Evolutionary conservation across 768 basidiomycete species (phyloP), one percentile per base, ranked within the genome.

Genomic region (Albatrellus ellisii): DNA sequence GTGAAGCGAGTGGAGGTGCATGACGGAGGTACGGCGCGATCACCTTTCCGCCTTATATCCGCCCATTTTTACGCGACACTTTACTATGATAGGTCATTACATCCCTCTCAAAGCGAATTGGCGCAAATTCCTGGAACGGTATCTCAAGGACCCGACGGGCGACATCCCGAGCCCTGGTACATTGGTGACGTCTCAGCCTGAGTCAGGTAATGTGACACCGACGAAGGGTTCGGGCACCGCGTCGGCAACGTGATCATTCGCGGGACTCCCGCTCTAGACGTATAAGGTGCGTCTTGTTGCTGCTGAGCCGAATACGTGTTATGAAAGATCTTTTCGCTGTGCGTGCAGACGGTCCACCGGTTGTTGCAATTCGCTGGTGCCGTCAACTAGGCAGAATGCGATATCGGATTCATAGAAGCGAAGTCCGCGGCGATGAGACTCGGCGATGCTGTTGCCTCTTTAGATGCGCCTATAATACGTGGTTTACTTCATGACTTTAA

Each of bases 31-130:
- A 43, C n/a, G 24, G 77, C n/a, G 18, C 31, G 12, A 15, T 34
- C 34, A 2, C 39, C 18, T 5, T 26, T 10, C 14, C 21, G 3
- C 1, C 24, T 11, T 15, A 1, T 39, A 22, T 21, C 26, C n/a
- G 29, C 8, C 14, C 15, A 41, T 27, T 12, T 21, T 6, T 24
- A 21, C 25, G 29, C 12, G 11, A 22, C 32, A 36, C 8, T 18
- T 14, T 38, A 28, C 32, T 36, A 29, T n/a, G 40, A 4, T 50
- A 88, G 86, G 85, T 6, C 87, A 91, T 57, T 86, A 87, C 50
- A 76, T 90, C 3, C 88, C 88, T 1, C 79, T 77, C 8, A 84
- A 80, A 51, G 74, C 70, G 1, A 68, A 62, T 32, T 91, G 85
- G 87, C 68, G 81, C 24, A 70, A 68, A 50, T 89, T 91, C 59